A percentile compares a stretch with the other conserved stretches of the same genome.
Evolutionary conservation across 2,329 filamentous ascomycete genomes (phyloP).

Genomic region (Penicillium hesseltinei): DNA sequence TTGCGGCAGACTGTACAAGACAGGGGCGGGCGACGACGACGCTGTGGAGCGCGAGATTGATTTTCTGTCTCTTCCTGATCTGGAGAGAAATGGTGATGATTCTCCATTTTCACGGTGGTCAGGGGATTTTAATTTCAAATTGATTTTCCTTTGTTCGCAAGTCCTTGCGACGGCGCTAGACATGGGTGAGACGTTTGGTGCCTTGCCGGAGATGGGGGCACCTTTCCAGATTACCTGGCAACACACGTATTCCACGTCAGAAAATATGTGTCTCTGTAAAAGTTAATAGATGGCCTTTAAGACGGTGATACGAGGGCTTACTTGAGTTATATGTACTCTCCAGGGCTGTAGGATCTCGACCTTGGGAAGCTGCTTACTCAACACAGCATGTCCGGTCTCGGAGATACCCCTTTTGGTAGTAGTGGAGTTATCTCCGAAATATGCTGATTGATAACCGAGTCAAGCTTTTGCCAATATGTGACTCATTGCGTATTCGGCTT

Average conservation of each 20-base stretch:
- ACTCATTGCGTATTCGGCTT: neutral
- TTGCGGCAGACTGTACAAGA: slow-evolving; percentile 70
- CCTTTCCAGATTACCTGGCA: neutral
- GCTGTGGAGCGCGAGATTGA: slow-evolving; percentile 33
- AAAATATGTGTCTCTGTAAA: neutral
- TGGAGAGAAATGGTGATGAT: slow-evolving; percentile 2
- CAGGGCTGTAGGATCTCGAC: neutral
- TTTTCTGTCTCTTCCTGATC: slow-evolving; percentile 10
- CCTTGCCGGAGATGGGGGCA: neutral
- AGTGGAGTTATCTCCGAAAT: neutral
- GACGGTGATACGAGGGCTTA: neutral
- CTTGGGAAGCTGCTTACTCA: neutral
- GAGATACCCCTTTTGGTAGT: neutral
- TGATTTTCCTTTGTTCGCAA: neutral
- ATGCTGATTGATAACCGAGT: slow-evolving; percentile 2
- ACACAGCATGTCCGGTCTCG: neutral
- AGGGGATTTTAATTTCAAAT: neutral
- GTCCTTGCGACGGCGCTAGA: slow-evolving; percentile 1
- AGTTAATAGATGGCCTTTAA: neutral
- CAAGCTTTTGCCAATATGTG: neutral
- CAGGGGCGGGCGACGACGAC: slow-evolving; percentile 62
- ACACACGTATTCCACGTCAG: neutral
- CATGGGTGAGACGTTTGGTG: neutral
- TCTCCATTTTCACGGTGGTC: slow-evolving; percentile 5
- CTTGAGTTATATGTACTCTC: neutral